Base-by-base conservation (phyloP, 192 early-diverging fungal genomes). In the Coemansia sp. region DNA sequence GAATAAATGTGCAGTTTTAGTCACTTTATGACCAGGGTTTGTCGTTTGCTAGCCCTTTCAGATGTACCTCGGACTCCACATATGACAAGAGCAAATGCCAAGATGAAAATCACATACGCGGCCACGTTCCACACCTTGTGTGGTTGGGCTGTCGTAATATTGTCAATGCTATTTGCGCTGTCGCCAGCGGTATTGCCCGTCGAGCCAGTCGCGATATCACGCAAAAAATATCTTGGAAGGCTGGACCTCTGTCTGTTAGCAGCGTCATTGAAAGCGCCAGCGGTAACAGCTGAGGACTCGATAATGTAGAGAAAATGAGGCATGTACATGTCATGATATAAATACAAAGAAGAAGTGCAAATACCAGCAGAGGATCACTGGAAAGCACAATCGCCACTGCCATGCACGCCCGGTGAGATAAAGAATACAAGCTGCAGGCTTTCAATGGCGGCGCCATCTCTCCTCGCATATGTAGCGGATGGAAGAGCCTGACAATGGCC, bases 51-150 rank as follows among this genome's bases (percentile, higher is more conserved):
- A 53, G 21, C 22, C 22, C 46, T 50, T 53, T n/a, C n/a, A n/a
- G 33, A 17, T 53, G 2, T 53, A 53, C 52, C 52, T 34, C 52
- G 52, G 33, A 53, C n/a, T 53, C 52, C 52, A 9, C 52, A 53
- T n/a, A 35, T 21, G 8, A 32, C 29, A 34, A 53, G 52, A 6
- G 35, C 32, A 53, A 53, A 35, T 14, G 11, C 52, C 4, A 53
- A 34, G 18, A 53, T 35, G 33, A 53, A 34, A 8, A 53, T 18
- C 6, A 53, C 52, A 8, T 53, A 53, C 4, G 33, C 52, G 17
- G 52, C 52, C 32, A 53, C 52, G 12, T 35, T 35, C 52, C 52
- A 53, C 27, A 53, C 46, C 29, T 53, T 53, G 33, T 53, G 33
- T 8, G 33, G 27, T 8, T 7, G 6, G 8, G 17, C 33, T 53